Evolutionary conservation across 495 filamentous ascomycete genomes (phyloP), one percentile per base, ranked within the genome.

Genomic region (Annulohypoxylon bovei): DNA sequence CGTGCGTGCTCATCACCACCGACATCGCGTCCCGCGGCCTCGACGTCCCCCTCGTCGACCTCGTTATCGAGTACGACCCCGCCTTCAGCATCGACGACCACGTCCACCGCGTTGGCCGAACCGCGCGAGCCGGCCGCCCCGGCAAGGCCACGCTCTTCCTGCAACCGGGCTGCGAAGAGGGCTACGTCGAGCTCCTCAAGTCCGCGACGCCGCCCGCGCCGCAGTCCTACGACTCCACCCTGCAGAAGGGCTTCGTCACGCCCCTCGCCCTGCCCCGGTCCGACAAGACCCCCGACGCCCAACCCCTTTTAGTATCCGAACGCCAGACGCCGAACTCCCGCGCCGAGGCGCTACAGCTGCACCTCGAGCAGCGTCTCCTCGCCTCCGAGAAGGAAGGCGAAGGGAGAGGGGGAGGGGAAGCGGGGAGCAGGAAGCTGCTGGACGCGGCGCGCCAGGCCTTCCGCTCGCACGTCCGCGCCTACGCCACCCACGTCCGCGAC

Each of bases 1-100:
- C 95, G 1, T 87, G 88, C 0, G 87, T 98, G 18, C 87, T 99
- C 58, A 86, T 99, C 73, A 97, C 93, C 75, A 98, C 95, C 5
- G 95, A 98, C 72, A 95, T 99, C 44, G 92, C 95, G 18, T 94
- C 95, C 18, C 92, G 95, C 58, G 95, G 95, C 74, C 87, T 98
- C 30, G 95, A 99, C 80, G 84, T 99, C 3, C 94, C 95, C 1
- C 94, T 97, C 46, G 91, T 98, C 39, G 95, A 99, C 72, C 85
- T 97, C 16, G 91, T 98, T 30, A 86, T 98, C 62, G 95, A 99
- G 76, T 98, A 95, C 77, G 95, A 98, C 75, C 94, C 95, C 0
- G 90, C 95, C 4, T 98, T 97, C 81, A 92, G 90, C 72, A 86
- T 90, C 2, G 90, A 94, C 55, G 95, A 99, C 70, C 95, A 99